Conservation (phyloP, 495 filamentous ascomycete species). For the Penicillium coffeae region DNA sequence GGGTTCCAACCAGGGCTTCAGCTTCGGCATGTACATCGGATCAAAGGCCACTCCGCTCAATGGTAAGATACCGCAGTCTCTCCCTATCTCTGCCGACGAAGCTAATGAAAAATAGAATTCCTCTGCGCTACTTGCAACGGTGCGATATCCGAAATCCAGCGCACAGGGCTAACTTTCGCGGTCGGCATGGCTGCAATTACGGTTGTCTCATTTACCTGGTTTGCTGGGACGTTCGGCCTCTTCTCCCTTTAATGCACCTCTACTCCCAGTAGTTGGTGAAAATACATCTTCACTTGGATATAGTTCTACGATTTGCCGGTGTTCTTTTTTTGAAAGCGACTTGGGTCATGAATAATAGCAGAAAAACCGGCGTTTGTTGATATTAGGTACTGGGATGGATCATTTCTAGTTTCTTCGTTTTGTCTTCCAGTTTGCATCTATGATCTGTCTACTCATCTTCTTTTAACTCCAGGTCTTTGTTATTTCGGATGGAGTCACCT, state of each 20-base stretch:
- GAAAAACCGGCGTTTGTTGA: conserved; percentile 24
- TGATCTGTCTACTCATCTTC: conserved; percentile 3
- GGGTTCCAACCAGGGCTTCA: conserved; percentile 54
- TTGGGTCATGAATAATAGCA: conserved; percentile 28
- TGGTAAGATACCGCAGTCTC: conserved; percentile 41
- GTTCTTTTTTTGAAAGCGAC: conserved; percentile 21
- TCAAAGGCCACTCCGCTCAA: conserved; percentile 59
- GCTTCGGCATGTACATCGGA: conserved; percentile 78
- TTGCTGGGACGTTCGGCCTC: conserved; percentile 65
- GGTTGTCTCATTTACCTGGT: conserved; percentile 83
- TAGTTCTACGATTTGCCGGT: conserved; percentile 13
- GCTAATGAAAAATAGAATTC: conserved; percentile 41
- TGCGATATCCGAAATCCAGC: conserved; percentile 61
- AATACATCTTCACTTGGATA: conserved; percentile 18
- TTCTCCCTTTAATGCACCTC: conserved; percentile 38
- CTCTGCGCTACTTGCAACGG: conserved; percentile 68
- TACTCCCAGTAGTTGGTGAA: not conserved
- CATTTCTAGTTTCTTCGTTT: too few relatives aligned
- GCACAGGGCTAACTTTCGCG: conserved; percentile 65
- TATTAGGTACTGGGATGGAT: conserved; percentile 10
- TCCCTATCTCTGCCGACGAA: not conserved
- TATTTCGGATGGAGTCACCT: not conserved
- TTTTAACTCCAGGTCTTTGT: not conserved
- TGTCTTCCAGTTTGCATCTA: conserved; percentile 2
- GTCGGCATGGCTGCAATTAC: conserved; percentile 73